phyloP scores from a whole-genome alignment of 768 basidiomycete species.

The Termitomyces sp. region DNA sequence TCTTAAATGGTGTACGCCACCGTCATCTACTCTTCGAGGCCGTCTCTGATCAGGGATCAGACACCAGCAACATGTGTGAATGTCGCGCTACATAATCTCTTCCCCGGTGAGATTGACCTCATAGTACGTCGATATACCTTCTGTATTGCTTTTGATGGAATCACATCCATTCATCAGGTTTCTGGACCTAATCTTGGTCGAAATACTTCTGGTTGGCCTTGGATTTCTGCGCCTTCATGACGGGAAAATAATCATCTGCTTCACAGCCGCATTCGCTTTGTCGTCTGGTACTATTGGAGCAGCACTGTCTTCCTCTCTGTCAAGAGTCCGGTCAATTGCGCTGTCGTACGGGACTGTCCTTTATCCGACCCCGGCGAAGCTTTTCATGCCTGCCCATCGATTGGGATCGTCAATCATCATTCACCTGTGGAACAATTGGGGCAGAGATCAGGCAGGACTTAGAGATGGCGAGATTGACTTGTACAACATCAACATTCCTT shows the following conservation, averaged over 20 bases:
- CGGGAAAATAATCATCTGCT: conserved; percentile 10
- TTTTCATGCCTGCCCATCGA: conserved; percentile 67
- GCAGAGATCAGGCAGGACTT: conserved; percentile 53
- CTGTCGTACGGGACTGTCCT: conserved; percentile 81
- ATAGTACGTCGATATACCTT: conserved; percentile 45
- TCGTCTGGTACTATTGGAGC: conserved; percentile 94
- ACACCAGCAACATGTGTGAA: conserved; percentile 92
- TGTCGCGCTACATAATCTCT: conserved; percentile 86
- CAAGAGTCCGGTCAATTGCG: conserved; percentile 72
- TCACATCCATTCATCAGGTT: conserved; percentile 37
- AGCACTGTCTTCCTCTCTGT: conserved; percentile 74
- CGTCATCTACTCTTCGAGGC: neutral
- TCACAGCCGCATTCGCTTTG: conserved; percentile 73
- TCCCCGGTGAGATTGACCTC: conserved; percentile 82
- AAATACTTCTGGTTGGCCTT: conserved; percentile 66
- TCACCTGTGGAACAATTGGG: conserved; percentile 85
- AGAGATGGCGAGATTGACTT: conserved; percentile 68
- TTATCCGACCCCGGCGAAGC: conserved; percentile 55
- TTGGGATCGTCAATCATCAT: conserved; percentile 63
- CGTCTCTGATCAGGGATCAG: conserved; percentile 27
- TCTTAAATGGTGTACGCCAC: conserved; percentile 70
- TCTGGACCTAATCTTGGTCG: conserved; percentile 85
- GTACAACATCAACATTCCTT: conserved; percentile 85
- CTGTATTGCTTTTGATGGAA: neutral
- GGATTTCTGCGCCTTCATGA: neutral